Percentiles rank a stretch among this genome's conserved stretches.
phyloP scores from a whole-genome alignment of 805 yeast genomes.

The Cyberlindnera bimundalis region DNA sequence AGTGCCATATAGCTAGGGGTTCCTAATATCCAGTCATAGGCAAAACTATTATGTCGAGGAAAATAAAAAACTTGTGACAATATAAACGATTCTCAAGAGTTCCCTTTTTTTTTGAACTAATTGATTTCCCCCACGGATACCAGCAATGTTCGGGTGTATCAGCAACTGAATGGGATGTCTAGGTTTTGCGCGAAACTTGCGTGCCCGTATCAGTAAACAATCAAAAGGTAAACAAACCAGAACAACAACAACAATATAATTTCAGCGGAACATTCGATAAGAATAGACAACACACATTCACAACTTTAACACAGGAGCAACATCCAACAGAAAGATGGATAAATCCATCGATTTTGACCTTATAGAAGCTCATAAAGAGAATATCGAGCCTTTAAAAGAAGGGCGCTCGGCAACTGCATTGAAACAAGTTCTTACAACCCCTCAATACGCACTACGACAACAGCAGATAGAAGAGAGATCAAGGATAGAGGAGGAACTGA shows the following conservation, averaged over 20 bases:
- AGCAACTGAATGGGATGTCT: neutral
- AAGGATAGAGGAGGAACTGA: slow-evolving; percentile 48
- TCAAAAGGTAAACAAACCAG: slow-evolving; percentile 6
- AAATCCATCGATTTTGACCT: slow-evolving; percentile 34
- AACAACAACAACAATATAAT: neutral
- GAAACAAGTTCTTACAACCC: slow-evolving; percentile 38
- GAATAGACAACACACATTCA: slow-evolving; percentile 3
- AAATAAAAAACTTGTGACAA: neutral
- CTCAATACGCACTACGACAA: slow-evolving; percentile 27
- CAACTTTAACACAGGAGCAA: too few species aligned
- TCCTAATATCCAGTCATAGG: too few species aligned
- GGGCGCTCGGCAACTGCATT: slow-evolving; percentile 69
- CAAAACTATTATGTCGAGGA: too few species aligned
- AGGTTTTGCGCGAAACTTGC: neutral
- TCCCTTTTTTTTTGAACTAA: too few species aligned
- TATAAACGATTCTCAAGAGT: neutral
- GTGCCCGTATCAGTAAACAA: slow-evolving; percentile 7
- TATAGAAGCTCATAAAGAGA: slow-evolving; percentile 70
- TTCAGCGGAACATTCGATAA: neutral
- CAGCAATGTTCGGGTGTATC: neutral
- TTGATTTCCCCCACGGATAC: too few species aligned
- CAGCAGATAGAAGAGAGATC: slow-evolving; percentile 36
- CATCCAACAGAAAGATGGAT: slow-evolving; percentile 3
- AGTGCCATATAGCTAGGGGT: too few species aligned
- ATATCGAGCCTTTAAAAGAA: slow-evolving; percentile 58